Evolutionary conservation across 345 rosid genomes (phyloP).

Genomic region (Gossypium herbaceum): DNA sequence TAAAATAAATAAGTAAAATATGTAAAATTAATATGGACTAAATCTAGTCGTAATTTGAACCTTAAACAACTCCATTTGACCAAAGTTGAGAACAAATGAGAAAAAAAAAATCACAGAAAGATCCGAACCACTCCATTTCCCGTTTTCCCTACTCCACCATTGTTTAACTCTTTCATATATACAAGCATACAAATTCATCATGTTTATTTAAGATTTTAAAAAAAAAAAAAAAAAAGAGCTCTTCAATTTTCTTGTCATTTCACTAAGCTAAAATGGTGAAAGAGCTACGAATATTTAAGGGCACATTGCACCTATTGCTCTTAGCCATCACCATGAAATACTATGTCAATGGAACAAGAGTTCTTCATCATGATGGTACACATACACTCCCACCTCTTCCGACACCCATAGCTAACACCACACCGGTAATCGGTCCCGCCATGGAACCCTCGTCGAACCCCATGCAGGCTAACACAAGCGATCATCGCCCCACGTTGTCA

Average conservation of each 20-base stretch:
- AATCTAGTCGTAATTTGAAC: neutral
- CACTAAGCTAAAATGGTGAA: neutral
- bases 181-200: neutral
- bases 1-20: too few relatives aligned
- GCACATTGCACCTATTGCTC: slow-evolving; percentile 3
- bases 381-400: neutral
- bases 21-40: too few relatives aligned
- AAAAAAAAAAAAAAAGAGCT: neutral
- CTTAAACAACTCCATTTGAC: slow-evolving; percentile 1
- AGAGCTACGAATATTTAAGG: neutral
- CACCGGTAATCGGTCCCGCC: neutral
- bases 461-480: neutral
- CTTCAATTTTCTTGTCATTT: neutral
- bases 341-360: neutral
- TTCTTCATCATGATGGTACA: neutral
- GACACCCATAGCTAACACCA: neutral
- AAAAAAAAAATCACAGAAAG: neutral
- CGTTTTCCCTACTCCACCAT: slow-evolving; percentile 10
- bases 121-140: neutral
- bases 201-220: neutral
- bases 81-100: neutral
- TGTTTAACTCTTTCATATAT: neutral
- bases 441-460: too few relatives aligned
- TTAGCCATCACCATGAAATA: slow-evolving; percentile 8
- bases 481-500: neutral